These are phyloP conservation scores for Boletus eberwhitei DNA, from an alignment of 768 basidiomycete genomes.

Conservation along the genomic window DNA sequence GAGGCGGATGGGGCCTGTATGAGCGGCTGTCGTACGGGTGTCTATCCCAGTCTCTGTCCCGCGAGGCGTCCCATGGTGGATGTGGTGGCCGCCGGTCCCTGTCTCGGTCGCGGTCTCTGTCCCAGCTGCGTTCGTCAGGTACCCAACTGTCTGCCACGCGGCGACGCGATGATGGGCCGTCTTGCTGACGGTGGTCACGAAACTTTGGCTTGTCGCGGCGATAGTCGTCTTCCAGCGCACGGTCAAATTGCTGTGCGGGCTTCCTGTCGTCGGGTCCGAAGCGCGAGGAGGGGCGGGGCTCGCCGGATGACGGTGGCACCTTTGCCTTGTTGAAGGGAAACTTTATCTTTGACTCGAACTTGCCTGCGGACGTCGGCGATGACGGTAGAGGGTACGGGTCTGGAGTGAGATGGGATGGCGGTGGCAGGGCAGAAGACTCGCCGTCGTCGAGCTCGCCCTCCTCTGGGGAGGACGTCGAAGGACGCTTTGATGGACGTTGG, in stretches of 20 bases:
- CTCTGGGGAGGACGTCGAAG: slow-evolving; percentile 62
- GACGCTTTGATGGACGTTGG: slow-evolving; percentile 53
- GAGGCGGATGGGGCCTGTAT: slow-evolving; percentile 15
- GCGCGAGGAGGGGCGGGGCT: slow-evolving; percentile 35
- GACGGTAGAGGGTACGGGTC: slow-evolving; percentile 32
- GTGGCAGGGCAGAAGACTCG: slow-evolving; percentile 21
- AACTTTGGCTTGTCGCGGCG: slow-evolving; percentile 30
- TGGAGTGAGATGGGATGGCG: slow-evolving; percentile 10
- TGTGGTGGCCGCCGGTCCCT: slow-evolving; percentile 25
- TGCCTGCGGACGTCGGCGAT: slow-evolving; percentile 28
- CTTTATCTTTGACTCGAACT: slow-evolving; percentile 47
- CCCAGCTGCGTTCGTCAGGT: slow-evolving; percentile 26
- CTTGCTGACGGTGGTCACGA: slow-evolving; percentile 21
- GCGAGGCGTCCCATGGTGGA: slow-evolving; percentile 17
- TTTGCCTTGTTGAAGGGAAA: slow-evolving; percentile 79
- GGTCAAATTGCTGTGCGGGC: slow-evolving; percentile 33
- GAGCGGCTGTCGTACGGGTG: slow-evolving; percentile 16
- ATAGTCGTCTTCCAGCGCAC: slow-evolving; percentile 45
- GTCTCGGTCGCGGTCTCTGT: slow-evolving; percentile 23
- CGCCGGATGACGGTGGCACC: slow-evolving; percentile 1
- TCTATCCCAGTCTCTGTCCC: slow-evolving; percentile 27
- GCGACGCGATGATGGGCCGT: slow-evolving; percentile 13
- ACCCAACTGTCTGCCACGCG: slow-evolving; percentile 24
- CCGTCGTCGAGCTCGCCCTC: slow-evolving; percentile 78
- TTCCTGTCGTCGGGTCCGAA: slow-evolving; percentile 25